phyloP scores from a whole-genome alignment of 495 filamentous ascomycete species.

The Hypomontagnella submonticulosa region DNA sequence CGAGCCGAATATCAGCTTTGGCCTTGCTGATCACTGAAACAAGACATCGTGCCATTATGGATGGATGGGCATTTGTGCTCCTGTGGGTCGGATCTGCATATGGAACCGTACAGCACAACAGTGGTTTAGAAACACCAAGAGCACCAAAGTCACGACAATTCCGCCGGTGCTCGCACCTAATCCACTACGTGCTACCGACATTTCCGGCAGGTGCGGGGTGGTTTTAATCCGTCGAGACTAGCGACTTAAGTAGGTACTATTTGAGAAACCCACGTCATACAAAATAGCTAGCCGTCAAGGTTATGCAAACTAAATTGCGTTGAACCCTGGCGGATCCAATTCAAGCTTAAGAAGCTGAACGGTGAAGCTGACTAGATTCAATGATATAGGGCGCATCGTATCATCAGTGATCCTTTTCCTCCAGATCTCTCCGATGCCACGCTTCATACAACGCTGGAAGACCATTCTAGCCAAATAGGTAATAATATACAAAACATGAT shows the following conservation, averaged over 20 bases:
- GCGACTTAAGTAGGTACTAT: too few species aligned
- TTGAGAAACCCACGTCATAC: conserved; percentile 29
- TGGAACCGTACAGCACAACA: conserved; percentile 3
- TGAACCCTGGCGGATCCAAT: background rate
- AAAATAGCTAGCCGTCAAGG: conserved; percentile 15
- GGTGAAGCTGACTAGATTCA: background rate
- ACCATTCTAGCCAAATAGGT: background rate
- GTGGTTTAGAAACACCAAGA: conserved; percentile 20
- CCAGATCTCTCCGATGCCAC: too few species aligned
- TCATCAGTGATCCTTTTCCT: background rate
- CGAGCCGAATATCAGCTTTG: conserved; percentile 23
- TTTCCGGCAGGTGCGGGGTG: conserved; percentile 22
- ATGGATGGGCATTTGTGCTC: conserved; percentile 9
- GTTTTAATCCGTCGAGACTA: conserved; percentile 8
- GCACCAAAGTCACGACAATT: conserved; percentile 4
- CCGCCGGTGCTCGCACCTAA: conserved; percentile 5
- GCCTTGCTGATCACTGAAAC: conserved; percentile 6
- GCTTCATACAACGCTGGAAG: too few species aligned
- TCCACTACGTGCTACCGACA: background rate
- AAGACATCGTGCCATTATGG: conserved; percentile 22
- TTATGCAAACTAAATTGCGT: background rate
- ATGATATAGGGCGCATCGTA: background rate
- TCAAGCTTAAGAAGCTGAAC: conserved; percentile 1
- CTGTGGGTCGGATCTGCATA: background rate
- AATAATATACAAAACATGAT: background rate